Evolutionary conservation across 768 basidiomycete species (phyloP).

Genomic region (Russula compacta): DNA sequence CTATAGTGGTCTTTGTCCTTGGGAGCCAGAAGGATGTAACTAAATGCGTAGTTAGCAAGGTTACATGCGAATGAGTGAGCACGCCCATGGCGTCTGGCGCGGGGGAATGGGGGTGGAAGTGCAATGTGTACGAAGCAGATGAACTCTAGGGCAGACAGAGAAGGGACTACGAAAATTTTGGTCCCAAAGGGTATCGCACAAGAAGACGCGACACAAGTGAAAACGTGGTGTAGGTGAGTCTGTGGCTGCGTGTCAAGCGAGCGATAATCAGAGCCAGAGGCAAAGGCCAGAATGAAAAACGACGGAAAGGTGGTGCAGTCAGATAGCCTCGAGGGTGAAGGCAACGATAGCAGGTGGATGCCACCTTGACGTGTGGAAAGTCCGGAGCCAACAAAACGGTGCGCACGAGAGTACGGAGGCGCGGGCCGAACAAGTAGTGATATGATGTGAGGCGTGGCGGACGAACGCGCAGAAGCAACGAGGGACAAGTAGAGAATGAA

Average conservation of each 20-base stretch:
- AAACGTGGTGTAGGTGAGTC: not conserved
- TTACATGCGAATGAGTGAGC: not conserved
- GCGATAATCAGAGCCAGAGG: not conserved
- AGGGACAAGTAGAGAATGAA: not conserved
- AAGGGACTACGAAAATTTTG: not conserved
- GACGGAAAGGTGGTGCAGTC: no score
- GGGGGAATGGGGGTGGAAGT: not conserved
- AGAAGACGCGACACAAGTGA: not conserved
- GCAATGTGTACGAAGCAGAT: not conserved
- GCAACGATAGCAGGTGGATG: not conserved
- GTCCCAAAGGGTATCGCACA: not conserved
- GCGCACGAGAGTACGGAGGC: not conserved
- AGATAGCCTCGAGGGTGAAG: no score
- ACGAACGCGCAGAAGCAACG: conserved; percentile 2
- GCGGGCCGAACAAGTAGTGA: conserved; percentile 1
- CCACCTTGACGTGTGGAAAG: not conserved
- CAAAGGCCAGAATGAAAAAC: no score
- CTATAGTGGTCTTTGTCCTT: conserved; percentile 84
- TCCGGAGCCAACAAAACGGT: not conserved
- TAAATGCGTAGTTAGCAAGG: conserved; percentile 24
- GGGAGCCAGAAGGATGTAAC: conserved; percentile 70
- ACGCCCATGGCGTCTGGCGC: conserved; percentile 5
- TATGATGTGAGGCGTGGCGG: not conserved
- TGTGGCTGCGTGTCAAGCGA: not conserved
- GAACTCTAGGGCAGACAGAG: not conserved